These are phyloP conservation scores for Tarenaya hassleriana DNA, from an alignment of 345 rosid species.

Conservation along the genomic window DNA sequence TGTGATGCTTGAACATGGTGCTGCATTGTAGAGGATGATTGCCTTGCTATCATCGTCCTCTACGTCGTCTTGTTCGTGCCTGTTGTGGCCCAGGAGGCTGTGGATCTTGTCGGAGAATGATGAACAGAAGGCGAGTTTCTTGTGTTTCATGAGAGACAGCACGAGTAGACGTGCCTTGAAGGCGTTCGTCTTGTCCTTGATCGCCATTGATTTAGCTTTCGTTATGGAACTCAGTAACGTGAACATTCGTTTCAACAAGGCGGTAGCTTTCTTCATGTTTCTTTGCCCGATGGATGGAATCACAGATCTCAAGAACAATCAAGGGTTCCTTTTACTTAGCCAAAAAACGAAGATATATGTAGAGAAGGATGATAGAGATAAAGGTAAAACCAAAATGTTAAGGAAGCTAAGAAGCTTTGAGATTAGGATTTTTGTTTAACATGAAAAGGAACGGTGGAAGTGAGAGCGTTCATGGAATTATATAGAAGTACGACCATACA, in stretches of 20 bases:
- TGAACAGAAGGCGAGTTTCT: constrained; percentile 45
- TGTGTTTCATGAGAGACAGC: constrained; percentile 45
- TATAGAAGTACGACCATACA: not conserved
- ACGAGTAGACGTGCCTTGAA: constrained; percentile 46
- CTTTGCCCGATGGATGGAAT: no score
- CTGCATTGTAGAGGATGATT: constrained; percentile 27
- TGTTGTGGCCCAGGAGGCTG: constrained; percentile 34
- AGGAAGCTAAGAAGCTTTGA: no score
- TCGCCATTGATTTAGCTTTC: constrained; percentile 48
- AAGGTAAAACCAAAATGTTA: no score
- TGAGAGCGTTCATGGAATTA: not conserved
- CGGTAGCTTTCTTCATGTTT: constrained; percentile 68
- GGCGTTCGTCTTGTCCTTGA: constrained; percentile 50
- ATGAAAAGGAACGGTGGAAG: no score
- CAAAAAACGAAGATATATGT: no score
- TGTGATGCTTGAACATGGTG: not conserved
- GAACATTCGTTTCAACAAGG: constrained; percentile 47
- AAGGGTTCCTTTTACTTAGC: not conserved
- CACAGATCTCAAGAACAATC: not conserved
- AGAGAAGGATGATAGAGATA: no score
- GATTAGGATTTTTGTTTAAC: no score
- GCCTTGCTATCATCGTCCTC: constrained; percentile 28
- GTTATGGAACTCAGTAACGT: constrained; percentile 39
- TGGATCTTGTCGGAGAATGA: constrained; percentile 56
- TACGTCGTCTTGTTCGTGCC: no score